A percentile compares a stretch with the other conserved stretches of the same genome.
Evolutionary conservation across 2,329 filamentous ascomycete genomes (phyloP).

Genomic region (Verticillium alfalfae): DNA sequence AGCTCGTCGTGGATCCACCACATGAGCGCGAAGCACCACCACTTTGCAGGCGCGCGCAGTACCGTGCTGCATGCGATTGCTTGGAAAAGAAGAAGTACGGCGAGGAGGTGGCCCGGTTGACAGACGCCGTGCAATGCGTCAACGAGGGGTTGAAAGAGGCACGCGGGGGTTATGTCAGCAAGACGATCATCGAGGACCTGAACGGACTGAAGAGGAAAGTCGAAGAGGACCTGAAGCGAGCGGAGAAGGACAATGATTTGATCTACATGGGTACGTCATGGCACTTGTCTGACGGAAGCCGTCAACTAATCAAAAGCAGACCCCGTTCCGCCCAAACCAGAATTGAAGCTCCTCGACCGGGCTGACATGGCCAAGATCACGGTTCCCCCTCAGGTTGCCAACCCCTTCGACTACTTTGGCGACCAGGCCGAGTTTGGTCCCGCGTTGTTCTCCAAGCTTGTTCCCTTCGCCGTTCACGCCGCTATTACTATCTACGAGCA

Average conservation of each 20-base stretch:
- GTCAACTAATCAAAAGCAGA: constrained; percentile 37
- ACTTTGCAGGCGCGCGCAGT: constrained; percentile 94
- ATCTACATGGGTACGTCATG: constrained; percentile 70
- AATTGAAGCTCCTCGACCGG: constrained; percentile 78
- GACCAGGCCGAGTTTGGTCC: constrained; percentile 76
- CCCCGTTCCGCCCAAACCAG: constrained; percentile 79
- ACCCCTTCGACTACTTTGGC: constrained; percentile 74
- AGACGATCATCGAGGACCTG: constrained; percentile 74
- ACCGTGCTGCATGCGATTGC: constrained; percentile 82
- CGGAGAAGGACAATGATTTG: constrained; percentile 93
- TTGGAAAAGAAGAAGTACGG: constrained; percentile 92
- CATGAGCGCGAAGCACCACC: constrained; percentile 93
- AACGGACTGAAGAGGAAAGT: constrained; percentile 77
- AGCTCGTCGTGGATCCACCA: constrained; percentile 97
- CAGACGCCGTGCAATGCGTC: constrained; percentile 76
- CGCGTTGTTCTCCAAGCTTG: constrained; percentile 82
- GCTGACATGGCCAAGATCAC: constrained; percentile 82
- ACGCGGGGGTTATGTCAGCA: constrained; percentile 68
- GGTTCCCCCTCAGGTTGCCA: constrained; percentile 74
- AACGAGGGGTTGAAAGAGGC: constrained; percentile 83
- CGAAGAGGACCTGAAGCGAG: constrained; percentile 81
- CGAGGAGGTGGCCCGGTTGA: constrained; percentile 84
- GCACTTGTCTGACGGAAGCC: neutral
- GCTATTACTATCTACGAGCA: constrained; percentile 95
- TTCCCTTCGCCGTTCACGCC: constrained; percentile 92